Evolutionary conservation across 1,284 basidiomycete species (phyloP), one percentile per base, ranked within the genome.

Genomic region (Pascua sp.): DNA sequence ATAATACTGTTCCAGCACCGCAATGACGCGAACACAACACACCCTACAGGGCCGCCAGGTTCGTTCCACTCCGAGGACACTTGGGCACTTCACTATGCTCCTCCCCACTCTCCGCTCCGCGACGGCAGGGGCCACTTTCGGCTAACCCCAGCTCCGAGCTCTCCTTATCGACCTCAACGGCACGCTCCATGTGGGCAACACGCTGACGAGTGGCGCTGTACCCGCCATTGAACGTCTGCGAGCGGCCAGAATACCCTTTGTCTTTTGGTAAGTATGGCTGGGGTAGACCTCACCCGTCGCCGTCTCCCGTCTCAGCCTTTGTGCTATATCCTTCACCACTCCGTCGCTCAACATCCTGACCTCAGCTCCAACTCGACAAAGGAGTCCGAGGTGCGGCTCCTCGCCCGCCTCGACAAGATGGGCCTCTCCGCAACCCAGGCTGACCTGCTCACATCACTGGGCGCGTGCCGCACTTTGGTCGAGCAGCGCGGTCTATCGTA

Each of bases 131-230:
- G n/a, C n/a, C n/a, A n/a, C n/a, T n/a, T n/a, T n/a, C n/a, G n/a
- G 24, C 24, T 32, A 7, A 32, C 24, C 7, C 4, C 7, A 49
- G 37, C 49, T 71, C 62, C 71, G 58, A 65, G 85, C 81, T 0
- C 66, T 88, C 0, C 80, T 88, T 24, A 81, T 88, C 57, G 87
- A 88, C 63, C 80, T 88, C 13, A 86, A 85, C 11, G 87, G 87
- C 0, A 89, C 84, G 1, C 72, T 89, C 4, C 82, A 87, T 53
- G 74, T 86, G 47, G 86, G 84, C 39, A 71, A 78, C 2, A 71
- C 71, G 0, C 78, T 84, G 0, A 85, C 81, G 0, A 78, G 79
- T 0, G 69, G 78, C 13, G 85, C 87, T 0, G 79, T 81, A 0
- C 61, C 77, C 1, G 85, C 86, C 0, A 70, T 88, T 13, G 66